Base-by-base conservation (phyloP, 2,329 filamentous ascomycete genomes). In the Colletotrichum sp. region DNA sequence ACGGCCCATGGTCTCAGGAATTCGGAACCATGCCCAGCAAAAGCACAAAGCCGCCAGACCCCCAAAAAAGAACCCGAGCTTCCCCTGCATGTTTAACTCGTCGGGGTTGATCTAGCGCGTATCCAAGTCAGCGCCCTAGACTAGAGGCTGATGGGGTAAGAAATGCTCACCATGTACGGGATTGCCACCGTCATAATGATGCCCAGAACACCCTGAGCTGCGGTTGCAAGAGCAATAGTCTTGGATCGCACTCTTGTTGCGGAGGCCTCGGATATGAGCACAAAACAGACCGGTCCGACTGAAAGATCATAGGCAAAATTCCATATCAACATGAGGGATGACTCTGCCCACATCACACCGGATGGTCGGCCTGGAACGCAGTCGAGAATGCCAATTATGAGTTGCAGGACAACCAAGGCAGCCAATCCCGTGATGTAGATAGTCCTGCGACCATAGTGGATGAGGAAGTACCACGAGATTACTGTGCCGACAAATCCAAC, bases 221-320 rank as follows among this genome's bases (percentile, higher is more conserved):
- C 86, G 8, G 86, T 88, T 13, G 85, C 85, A 16, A 88, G 81
- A 44, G 86, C 86, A 30, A 87, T 87, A 3, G 84, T 87, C 81
- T 87, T 87, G 22, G 85, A 86, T 9, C 86, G 82, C 9, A 87
- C 85, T 19, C 86, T 83, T 3, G 85, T 87, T 19, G 86, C 86
- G 1, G 85, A 87, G 34, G 85, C 79, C 84, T 92, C 83, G 78
- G 90, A 91, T 77, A 92, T 88, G 78, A 91, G 89, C 36, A 90
- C 79, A 87, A 90, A 52, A 73, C 71, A 77, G 19, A 79, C 63
- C 30, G 78, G 85, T 1, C 85, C 85, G 30, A 86, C 82, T 7
- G 84, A 85, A 52, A 79, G 80, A 74, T 86, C 81, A 70, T 86
- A 86, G 65, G 71, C 64, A 34, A 78, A 81, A 68, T 85, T 86